phyloP scores from a whole-genome alignment of 805 yeast species.

The Saccharomycopsis malanga region DNA sequence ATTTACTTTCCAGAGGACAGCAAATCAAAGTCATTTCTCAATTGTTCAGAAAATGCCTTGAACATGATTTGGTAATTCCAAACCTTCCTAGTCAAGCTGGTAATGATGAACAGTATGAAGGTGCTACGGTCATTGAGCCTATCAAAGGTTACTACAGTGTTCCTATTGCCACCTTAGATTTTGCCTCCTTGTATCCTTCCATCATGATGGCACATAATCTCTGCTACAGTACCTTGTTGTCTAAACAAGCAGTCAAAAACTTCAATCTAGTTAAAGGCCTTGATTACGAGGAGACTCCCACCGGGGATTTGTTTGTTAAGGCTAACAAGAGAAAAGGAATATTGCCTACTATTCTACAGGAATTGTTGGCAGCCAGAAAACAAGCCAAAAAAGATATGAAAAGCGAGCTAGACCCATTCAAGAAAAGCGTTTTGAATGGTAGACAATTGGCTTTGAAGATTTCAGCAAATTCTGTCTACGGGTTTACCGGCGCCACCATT shows the following conservation, averaged over 20 bases:
- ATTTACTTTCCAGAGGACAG: conserved; percentile 84
- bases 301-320: conserved; percentile 85
- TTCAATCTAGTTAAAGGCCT: conserved; percentile 55
- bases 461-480: conserved; percentile 97
- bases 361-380: conserved; percentile 85
- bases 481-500: conserved; percentile 97
- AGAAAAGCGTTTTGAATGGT: conserved; percentile 89
- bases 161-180: conserved; percentile 96
- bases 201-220: conserved; percentile 99
- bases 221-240: conserved; percentile 86
- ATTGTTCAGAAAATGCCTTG: conserved; percentile 83
- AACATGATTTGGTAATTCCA: conserved; percentile 83
- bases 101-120: conserved; percentile 89
- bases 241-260: conserved; percentile 58
- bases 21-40: conserved; percentile 97
- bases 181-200: conserved; percentile 94
- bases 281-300: conserved; percentile 85
- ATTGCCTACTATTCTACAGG: conserved; percentile 85
- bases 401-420: conserved; percentile 91
- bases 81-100: conserved; percentile 73
- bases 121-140: conserved; percentile 99
- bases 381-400: conserved; percentile 86
- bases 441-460: conserved; percentile 93
- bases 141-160: conserved; percentile 90
- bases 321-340: conserved; percentile 67